A percentile compares a stretch with the other conserved stretches of the same genome.
These are phyloP conservation scores for Cyclotella distinguenda DNA, from an alignment of 108 stramenopile species.

Conservation along the genomic window DNA sequence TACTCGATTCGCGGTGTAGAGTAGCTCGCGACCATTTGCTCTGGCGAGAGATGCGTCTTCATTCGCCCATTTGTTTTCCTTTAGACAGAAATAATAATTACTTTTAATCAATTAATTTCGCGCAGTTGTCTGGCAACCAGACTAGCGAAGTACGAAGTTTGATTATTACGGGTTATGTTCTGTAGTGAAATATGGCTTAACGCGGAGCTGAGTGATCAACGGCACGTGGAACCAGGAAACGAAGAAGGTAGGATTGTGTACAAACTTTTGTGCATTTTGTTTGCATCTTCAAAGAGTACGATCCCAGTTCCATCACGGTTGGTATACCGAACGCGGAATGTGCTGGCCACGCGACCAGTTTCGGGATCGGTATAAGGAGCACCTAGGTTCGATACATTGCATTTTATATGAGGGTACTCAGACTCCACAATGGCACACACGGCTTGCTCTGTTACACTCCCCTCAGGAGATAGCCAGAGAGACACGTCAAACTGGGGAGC, in stretches of 20 bases:
- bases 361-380: slow-evolving; percentile 20
- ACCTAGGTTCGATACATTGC: slow-evolving; percentile 19
- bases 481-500: slow-evolving; percentile 40
- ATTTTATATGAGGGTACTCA: neutral
- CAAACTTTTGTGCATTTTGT: slow-evolving; percentile 37
- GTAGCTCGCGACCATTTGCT: too few species aligned
- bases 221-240: slow-evolving; percentile 53
- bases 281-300: slow-evolving; percentile 37
- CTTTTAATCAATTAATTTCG: too few species aligned
- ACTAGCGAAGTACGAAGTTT: too few species aligned
- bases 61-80: too few species aligned
- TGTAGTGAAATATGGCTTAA: too few species aligned
- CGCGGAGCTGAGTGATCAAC: too few species aligned
- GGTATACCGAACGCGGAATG: slow-evolving; percentile 50
- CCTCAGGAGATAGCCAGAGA: slow-evolving; percentile 34
- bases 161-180: too few species aligned
- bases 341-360: slow-evolving; percentile 28
- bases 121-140: too few species aligned
- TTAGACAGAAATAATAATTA: too few species aligned
- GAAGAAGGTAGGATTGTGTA: slow-evolving; percentile 22
- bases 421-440: slow-evolving; percentile 1
- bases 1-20: too few species aligned
- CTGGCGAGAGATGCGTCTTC: too few species aligned
- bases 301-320: slow-evolving; percentile 15
- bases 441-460: slow-evolving; percentile 11